Base-by-base conservation (phyloP, 441 rosid genomes). In the Gossypium laxum region DNA sequence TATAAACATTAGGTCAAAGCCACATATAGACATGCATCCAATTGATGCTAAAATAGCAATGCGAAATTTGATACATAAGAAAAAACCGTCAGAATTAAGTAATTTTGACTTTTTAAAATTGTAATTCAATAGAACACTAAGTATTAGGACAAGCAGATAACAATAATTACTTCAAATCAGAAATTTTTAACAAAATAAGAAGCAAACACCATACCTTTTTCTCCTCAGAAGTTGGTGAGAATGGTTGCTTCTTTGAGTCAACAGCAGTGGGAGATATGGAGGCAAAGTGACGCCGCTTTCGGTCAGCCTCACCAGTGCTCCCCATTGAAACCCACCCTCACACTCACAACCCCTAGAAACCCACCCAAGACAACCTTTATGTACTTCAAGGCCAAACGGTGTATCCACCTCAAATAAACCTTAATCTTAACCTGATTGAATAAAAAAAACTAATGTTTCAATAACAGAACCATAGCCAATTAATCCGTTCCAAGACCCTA, bases 281-380 rank as follows among this genome's bases (percentile, higher is more conserved):
- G 89, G 82, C 86, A 63, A 93, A 82, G 79, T 86, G 95, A 67
- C 92, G 93, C 82, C 89, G 83, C 79, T 91, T 93, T 70, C 95
- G 85, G 82, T 91, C 98, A 1, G 97, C 93, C 82, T 93, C 97
- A 34, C 90, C 98, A 12, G 91, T 83, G 81, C 97, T 93, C 85
- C 91, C 96, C 98, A 93, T 93, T 77, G 71, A 79, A 76, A 76
- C 50, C 72, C 73, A 62, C 77, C 26, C 75, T 50, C 71, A 60
- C 77, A 38, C 78, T 26, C 41, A 67, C 62, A 82, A 83, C 83
- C 90, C 88, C 87, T 84, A 80, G 47, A 79, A 67, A 67, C 64
- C 68, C 57, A 24, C 70, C 45, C 83, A 52, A 19, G 10, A 34
- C 72, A 83, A 64, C 73, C 74, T 71, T 74, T 59, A 50, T 76